Percentiles rank a stretch among this genome's conserved stretches.
Evolutionary conservation across 345 rosid species (phyloP).

Genomic region (Carallia brachiata): DNA sequence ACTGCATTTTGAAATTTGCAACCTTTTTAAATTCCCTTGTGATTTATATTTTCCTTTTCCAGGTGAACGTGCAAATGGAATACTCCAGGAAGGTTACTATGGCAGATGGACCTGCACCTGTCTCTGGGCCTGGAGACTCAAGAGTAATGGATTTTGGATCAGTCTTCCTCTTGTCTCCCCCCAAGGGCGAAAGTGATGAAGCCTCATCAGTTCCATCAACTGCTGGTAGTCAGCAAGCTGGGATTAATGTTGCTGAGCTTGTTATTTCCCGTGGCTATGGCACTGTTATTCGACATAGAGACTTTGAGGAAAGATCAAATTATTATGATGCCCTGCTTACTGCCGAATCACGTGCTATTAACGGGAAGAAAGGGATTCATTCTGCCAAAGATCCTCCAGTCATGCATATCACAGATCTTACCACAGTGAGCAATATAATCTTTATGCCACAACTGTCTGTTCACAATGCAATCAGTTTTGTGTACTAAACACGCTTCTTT

Average conservation of each 20-base stretch:
- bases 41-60: conserved; percentile 6
- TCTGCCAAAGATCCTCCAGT: conserved; percentile 78
- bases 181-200: conserved; percentile 59
- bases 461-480: neutral
- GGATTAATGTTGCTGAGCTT: conserved; percentile 79
- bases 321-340: conserved; percentile 86
- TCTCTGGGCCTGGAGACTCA: conserved; percentile 60
- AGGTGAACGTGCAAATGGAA: conserved; percentile 96
- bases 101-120: conserved; percentile 56
- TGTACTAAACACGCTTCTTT: conserved; percentile 14
- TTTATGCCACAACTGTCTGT: neutral
- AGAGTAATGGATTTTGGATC: conserved; percentile 96
- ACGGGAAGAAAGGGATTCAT: conserved; percentile 78
- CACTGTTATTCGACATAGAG: conserved; percentile 77
- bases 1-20: neutral
- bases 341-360: conserved; percentile 82
- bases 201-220: conserved; percentile 43
- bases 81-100: conserved; percentile 72
- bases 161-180: conserved; percentile 61
- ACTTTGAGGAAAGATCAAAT: conserved; percentile 96
- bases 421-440: conserved; percentile 44
- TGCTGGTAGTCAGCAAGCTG: conserved; percentile 47
- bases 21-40: neutral
- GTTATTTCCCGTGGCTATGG: conserved; percentile 79
- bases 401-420: conserved; percentile 77